Evolutionary conservation across 345 rosid genomes (phyloP).

Genomic region (Melaleuca alternifolia): DNA sequence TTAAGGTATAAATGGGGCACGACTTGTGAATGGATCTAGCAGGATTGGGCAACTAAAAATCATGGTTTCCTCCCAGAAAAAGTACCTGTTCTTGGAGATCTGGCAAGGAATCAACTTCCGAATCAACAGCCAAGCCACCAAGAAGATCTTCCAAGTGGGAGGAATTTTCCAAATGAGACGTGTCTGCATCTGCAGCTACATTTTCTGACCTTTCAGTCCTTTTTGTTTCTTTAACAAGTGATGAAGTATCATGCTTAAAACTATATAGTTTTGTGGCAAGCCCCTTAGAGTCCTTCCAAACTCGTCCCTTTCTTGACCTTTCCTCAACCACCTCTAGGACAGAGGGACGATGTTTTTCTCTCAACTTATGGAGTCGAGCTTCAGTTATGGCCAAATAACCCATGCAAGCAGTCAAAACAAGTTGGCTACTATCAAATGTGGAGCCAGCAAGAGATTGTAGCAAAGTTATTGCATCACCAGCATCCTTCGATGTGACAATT

Average conservation of each 20-base stretch:
- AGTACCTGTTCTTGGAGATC: slow-evolving; percentile 88
- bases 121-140: slow-evolving; percentile 18
- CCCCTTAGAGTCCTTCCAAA: slow-evolving; percentile 81
- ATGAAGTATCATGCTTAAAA: slow-evolving; percentile 58
- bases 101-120: slow-evolving; percentile 48
- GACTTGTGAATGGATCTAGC: not conserved
- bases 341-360: slow-evolving; percentile 68
- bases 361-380: slow-evolving; percentile 58
- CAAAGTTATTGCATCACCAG: slow-evolving; percentile 86
- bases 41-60: not conserved
- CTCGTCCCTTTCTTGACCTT: slow-evolving; percentile 43
- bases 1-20: not conserved
- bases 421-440: slow-evolving; percentile 97
- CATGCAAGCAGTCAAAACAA: slow-evolving; percentile 84
- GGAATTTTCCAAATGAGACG: slow-evolving; percentile 15
- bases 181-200: slow-evolving; percentile 12
- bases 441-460: slow-evolving; percentile 85
- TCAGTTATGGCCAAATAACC: slow-evolving; percentile 72
- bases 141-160: slow-evolving; percentile 35
- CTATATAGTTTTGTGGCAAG: slow-evolving; percentile 75
- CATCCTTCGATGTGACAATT: slow-evolving; percentile 73
- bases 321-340: slow-evolving; percentile 51
- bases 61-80: not conserved
- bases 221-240: slow-evolving; percentile 26
- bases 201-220: slow-evolving; percentile 16